These are phyloP conservation scores for Saccharomyces hybrid DNA, from an alignment of 1,139 yeast species.

Conservation along the genomic window DNA sequence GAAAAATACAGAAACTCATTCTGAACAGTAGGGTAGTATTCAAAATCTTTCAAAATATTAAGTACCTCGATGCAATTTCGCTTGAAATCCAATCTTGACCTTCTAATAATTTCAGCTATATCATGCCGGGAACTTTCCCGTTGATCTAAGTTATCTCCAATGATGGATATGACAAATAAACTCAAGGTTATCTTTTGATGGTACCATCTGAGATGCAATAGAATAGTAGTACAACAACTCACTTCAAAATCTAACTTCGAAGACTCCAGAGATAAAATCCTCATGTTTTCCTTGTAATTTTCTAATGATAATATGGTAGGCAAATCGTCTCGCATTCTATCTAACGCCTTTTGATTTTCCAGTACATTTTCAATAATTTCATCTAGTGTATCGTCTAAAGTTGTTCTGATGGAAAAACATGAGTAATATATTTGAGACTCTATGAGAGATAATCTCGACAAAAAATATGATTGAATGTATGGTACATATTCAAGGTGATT, in stretches of 20 bases:
- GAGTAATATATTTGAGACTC: slow-evolving; percentile 14
- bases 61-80: slow-evolving; percentile 4
- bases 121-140: slow-evolving; percentile 11
- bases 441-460: slow-evolving; percentile 14
- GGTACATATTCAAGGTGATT: slow-evolving; percentile 18
- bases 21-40: slow-evolving; percentile 8
- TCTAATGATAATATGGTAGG: slow-evolving; percentile 20
- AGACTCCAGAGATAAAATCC: slow-evolving; percentile 15
- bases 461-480: slow-evolving; percentile 19
- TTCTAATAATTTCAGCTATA: slow-evolving; percentile 10
- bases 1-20: slow-evolving; percentile 9
- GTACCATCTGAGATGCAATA: slow-evolving; percentile 18
- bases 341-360: slow-evolving; percentile 13
- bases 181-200: slow-evolving; percentile 14
- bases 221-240: slow-evolving; percentile 19
- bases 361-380: slow-evolving; percentile 17
- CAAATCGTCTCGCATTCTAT: slow-evolving; percentile 20
- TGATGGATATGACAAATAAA: slow-evolving; percentile 16
- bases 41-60: slow-evolving; percentile 6
- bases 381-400: slow-evolving; percentile 17
- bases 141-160: slow-evolving; percentile 16
- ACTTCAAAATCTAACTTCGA: slow-evolving; percentile 19
- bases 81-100: neutral
- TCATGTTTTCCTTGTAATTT: slow-evolving; percentile 19
- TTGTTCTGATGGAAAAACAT: slow-evolving; percentile 20